phyloP scores from a whole-genome alignment of 257 asterid genomes.

The Solanum chaucha region DNA sequence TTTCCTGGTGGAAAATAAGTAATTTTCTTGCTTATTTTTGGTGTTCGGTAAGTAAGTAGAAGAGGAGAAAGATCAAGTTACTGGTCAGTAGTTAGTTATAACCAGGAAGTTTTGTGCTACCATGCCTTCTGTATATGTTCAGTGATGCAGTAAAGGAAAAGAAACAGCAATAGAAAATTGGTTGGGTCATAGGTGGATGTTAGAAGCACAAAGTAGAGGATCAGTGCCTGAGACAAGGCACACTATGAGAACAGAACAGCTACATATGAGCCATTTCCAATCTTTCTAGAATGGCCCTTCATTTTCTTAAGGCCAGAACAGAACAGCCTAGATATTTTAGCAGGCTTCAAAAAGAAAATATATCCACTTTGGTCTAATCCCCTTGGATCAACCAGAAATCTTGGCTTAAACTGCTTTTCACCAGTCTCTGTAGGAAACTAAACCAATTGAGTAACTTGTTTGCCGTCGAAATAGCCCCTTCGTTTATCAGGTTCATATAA shows the following conservation, averaged over 20 bases:
- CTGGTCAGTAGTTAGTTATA: background rate
- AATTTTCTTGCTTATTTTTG: background rate
- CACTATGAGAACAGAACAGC: background rate
- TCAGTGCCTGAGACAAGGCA: background rate
- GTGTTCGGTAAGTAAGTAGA: background rate
- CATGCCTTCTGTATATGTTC: background rate
- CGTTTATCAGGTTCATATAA: background rate
- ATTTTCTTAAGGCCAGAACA: background rate
- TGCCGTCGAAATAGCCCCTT: background rate
- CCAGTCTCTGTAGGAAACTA: background rate
- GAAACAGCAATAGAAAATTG: background rate
- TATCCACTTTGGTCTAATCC: background rate
- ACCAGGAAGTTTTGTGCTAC: background rate
- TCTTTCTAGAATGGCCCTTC: background rate
- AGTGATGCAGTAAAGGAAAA: background rate
- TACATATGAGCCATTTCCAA: background rate
- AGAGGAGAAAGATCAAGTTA: background rate
- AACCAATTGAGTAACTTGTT: background rate
- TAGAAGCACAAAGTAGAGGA: background rate
- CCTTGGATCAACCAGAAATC: background rate
- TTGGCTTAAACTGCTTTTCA: background rate
- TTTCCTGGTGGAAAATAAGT: background rate
- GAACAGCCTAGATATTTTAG: background rate
- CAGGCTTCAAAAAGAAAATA: background rate
- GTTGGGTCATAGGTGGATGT: background rate